phyloP scores from a whole-genome alignment of 768 basidiomycete genomes.

The Cystofilobasidium macerans region DNA sequence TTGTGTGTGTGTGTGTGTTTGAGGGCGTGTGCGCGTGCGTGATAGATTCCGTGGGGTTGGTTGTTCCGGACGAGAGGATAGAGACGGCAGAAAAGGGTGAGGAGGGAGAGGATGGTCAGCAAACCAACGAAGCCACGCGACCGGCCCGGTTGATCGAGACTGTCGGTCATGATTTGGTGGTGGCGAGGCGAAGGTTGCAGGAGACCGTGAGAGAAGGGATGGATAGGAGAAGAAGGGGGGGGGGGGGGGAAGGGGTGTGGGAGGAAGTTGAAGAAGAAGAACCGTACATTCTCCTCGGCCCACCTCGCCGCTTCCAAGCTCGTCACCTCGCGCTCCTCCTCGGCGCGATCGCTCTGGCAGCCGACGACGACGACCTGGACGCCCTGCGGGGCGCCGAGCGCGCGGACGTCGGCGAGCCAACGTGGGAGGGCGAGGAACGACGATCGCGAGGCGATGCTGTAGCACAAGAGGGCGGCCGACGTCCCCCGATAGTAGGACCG shows the following conservation, averaged over 20 bases:
- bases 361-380: slow-evolving; percentile 65
- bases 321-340: slow-evolving; percentile 85
- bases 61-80: too few species aligned
- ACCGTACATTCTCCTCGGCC: slow-evolving; percentile 72
- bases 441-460: slow-evolving; percentile 38
- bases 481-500: slow-evolving; percentile 94
- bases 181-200: background rate
- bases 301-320: slow-evolving; percentile 89
- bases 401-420: slow-evolving; percentile 89
- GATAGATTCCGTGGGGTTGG: too few species aligned
- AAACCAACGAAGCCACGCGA: too few species aligned
- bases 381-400: slow-evolving; percentile 83
- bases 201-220: slow-evolving; percentile 40
- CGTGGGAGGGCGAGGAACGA: slow-evolving; percentile 38
- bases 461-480: slow-evolving; percentile 38
- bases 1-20: too few species aligned
- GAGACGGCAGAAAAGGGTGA: too few species aligned
- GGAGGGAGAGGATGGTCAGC: too few species aligned
- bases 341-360: slow-evolving; percentile 87
- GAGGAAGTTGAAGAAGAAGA: background rate
- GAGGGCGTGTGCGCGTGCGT: too few species aligned
- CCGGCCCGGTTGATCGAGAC: too few species aligned
- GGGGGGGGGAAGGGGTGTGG: background rate
- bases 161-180: too few species aligned
- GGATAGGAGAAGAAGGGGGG: background rate